Percentiles rank a stretch among this genome's conserved stretches.
These are phyloP conservation scores for Candolleomyces eurysporus DNA, from an alignment of 768 basidiomycete genomes.

Conservation along the genomic window DNA sequence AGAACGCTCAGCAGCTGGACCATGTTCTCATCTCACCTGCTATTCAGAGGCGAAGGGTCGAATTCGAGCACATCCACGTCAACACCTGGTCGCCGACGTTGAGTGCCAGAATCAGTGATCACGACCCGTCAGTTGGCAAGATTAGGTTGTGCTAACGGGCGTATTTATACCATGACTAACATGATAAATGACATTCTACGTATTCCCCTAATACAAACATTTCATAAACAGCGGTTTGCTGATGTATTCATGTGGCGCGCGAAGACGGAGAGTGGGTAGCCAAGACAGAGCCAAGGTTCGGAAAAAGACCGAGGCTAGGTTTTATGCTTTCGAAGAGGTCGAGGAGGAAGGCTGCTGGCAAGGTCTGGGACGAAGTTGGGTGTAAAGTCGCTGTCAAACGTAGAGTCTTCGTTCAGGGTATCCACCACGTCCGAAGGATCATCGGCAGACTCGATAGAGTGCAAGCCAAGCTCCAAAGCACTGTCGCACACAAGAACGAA, in stretches of 20 bases:
- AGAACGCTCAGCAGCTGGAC: slow-evolving; percentile 58
- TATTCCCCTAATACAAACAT: background rate
- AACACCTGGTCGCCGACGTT: slow-evolving; percentile 53
- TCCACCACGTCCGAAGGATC: background rate
- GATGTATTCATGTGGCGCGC: background rate
- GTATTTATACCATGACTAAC: background rate
- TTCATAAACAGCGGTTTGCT: background rate
- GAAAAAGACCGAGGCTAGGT: background rate
- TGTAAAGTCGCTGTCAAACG: background rate
- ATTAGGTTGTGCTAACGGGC: slow-evolving; percentile 42
- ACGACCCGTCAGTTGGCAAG: slow-evolving; percentile 57
- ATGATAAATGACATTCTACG: too few species aligned
- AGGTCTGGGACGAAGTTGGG: background rate
- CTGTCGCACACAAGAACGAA: slow-evolving; percentile 3
- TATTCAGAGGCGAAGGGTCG: slow-evolving; percentile 36
- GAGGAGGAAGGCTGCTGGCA: background rate
- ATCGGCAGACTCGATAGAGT: background rate
- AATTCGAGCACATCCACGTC: slow-evolving; percentile 59
- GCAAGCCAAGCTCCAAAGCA: background rate
- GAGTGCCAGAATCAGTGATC: slow-evolving; percentile 49
- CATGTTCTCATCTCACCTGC: slow-evolving; percentile 53
- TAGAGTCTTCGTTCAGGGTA: background rate
- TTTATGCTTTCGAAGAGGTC: background rate
- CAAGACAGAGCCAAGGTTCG: background rate
- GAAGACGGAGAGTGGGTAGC: background rate